Evolutionary conservation across 176 grass and related monocot genomes (phyloP).

Genomic region (Chloris gayana): DNA sequence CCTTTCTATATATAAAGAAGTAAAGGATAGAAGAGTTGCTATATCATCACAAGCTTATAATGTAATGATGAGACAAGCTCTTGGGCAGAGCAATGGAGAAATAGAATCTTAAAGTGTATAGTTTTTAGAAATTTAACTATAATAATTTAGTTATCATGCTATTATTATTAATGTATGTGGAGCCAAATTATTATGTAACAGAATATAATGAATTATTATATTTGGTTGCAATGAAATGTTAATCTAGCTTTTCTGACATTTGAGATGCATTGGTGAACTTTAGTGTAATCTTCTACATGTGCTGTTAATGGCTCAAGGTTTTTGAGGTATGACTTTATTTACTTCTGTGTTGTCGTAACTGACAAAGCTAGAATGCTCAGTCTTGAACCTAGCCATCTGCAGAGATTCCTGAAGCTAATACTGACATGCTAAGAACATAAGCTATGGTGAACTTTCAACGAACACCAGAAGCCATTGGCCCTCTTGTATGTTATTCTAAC

Average conservation of each 20-base stretch:
- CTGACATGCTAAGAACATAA: neutral
- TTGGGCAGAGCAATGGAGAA: constrained; percentile 11
- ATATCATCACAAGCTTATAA: constrained; percentile 25
- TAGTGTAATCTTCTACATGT: neutral
- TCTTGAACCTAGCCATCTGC: constrained; percentile 2
- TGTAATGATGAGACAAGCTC: constrained; percentile 14
- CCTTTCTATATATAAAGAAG: neutral
- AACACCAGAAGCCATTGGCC: constrained; percentile 1
- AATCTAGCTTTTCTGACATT: neutral
- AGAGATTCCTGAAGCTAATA: constrained; percentile 27
- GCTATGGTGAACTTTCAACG: constrained; percentile 1
- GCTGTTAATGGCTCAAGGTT: constrained; percentile 16
- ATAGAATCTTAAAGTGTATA: constrained; percentile 7
- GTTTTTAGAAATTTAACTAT: neutral
- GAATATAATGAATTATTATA: constrained; percentile 17
- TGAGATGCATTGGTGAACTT: neutral
- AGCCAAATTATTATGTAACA: neutral
- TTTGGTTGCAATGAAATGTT: neutral
- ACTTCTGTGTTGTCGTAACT: neutral
- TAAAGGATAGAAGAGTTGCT: constrained; percentile 6
- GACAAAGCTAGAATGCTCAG: constrained; percentile 7
- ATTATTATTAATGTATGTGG: constrained; percentile 19
- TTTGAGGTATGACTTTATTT: neutral
- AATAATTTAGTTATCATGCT: neutral
- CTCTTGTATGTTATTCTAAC: constrained; percentile 6